Evolutionary conservation across 2,329 filamentous ascomycete species (phyloP).

Genomic region (Colletotrichum phormii): DNA sequence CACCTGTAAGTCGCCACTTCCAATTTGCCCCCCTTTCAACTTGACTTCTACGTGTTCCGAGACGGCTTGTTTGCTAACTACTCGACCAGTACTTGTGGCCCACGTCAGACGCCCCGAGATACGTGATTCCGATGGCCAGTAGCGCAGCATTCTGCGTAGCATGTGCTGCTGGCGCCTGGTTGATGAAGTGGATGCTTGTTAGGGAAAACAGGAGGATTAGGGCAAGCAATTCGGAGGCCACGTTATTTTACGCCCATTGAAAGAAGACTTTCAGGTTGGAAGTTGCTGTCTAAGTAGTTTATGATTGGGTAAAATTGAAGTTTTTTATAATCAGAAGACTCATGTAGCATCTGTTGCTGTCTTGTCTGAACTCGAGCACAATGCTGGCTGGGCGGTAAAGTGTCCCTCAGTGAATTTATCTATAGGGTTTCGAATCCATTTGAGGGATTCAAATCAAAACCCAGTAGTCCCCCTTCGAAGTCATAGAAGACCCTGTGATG

Average conservation of each 20-base stretch:
- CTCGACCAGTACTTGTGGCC: conserved; percentile 50
- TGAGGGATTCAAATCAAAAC: neutral
- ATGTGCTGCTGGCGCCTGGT: conserved; percentile 41
- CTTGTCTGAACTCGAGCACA: too few relatives aligned
- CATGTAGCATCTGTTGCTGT: too few relatives aligned
- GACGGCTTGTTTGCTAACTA: neutral
- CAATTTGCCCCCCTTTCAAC: neutral
- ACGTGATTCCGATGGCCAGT: conserved; percentile 50
- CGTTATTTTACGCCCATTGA: conserved; percentile 34
- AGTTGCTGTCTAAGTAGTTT: too few relatives aligned
- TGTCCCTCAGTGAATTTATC: too few relatives aligned
- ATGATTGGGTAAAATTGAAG: neutral
- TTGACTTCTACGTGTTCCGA: too few relatives aligned
- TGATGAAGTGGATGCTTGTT: conserved; percentile 42
- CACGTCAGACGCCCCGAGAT: conserved; percentile 50
- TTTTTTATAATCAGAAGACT: too few relatives aligned
- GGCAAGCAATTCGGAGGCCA: conserved; percentile 19
- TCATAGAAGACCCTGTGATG: neutral
- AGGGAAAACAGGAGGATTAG: conserved; percentile 39
- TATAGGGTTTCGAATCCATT: too few relatives aligned
- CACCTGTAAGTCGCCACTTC: conserved; percentile 25
- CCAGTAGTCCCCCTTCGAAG: neutral
- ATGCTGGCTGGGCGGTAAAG: too few relatives aligned
- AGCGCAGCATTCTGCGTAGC: conserved; percentile 34
- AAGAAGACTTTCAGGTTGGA: neutral